Evolutionary conservation across 2,329 filamentous ascomycete genomes (phyloP), one percentile per base, ranked within the genome.

Genomic region (Tolypocladium album): DNA sequence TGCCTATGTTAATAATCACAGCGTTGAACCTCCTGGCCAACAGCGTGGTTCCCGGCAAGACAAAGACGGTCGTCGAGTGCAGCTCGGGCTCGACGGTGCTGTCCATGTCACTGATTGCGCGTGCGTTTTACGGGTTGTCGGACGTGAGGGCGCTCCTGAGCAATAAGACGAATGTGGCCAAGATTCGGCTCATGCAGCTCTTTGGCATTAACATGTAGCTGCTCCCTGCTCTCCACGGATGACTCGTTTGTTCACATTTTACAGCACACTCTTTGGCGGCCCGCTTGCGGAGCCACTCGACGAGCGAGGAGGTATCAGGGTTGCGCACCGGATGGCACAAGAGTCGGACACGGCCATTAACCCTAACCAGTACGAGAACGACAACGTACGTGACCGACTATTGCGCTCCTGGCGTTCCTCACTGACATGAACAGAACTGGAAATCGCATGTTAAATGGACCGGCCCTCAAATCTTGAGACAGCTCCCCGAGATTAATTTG

Each of bases 11-110:
- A n/a, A n/a, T n/a, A n/a, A n/a, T n/a, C n/a, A n/a, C 7, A 71
- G 81, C 81, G 0, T 65, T 82, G 62, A 82, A 82, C 59, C 76
- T 84, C 62, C 72, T 84, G 8, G 47, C 22, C 9, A 55, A 61
- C 7, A 47, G 43, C 45, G 34, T 61, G 31, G 58, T 59, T 22
- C 42, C 71, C 72, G 52, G 73, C 70, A 50, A 73, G 67, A 81
- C 79, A 2, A 72, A 80, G 56, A 78, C 78, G 0, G 77, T 86
- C 22, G 77, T 86, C 57, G 84, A 87, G 65, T 82, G 82, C 60
- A 85, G 82, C 67, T 86, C 83, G 1, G 84, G 84, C 0, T 86
- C 82, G 1, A 87, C 84, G 0, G 82, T 85, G 5, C 76, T 86
- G 36, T 86, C 83, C 1, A 79, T 86, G 78, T 78, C 79, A 0